A percentile compares a stretch with the other conserved stretches of the same genome.
These are phyloP conservation scores for Ceratocystis lukuohia DNA, from an alignment of 2,329 filamentous ascomycete genomes.

Conservation along the genomic window DNA sequence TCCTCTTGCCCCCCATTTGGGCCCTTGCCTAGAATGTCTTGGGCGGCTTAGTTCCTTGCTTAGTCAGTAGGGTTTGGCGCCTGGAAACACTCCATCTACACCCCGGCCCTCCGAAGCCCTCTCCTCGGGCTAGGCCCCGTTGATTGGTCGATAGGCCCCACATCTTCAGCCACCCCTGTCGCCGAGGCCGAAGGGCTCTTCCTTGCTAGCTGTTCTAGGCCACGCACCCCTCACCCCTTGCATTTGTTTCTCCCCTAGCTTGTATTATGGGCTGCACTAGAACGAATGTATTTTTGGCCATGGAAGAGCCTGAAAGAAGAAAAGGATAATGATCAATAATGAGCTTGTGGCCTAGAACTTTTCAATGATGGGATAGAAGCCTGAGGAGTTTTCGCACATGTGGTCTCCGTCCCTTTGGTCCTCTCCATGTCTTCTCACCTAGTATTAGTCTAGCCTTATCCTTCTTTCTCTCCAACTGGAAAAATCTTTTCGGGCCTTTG, in stretches of 20 bases:
- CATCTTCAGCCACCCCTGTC: neutral
- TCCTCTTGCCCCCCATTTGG: neutral
- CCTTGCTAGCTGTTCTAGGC: neutral
- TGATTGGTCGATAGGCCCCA: neutral
- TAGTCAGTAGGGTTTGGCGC: neutral
- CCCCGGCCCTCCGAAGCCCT: conserved; percentile 1
- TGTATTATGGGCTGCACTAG: neutral
- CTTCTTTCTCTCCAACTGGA: neutral
- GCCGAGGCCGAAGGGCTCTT: neutral
- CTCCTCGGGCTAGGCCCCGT: neutral
- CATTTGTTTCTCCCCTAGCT: conserved; percentile 1
- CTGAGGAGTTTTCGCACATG: too few species aligned
- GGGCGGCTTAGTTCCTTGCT: neutral
- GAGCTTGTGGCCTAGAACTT: neutral
- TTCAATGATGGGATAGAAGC: neutral
- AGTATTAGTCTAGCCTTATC: neutral
- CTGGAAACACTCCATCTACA: neutral
- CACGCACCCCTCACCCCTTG: neutral
- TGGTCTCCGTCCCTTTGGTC: too few species aligned
- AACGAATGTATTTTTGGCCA: neutral
- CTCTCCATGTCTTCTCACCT: neutral
- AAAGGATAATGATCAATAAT: neutral
- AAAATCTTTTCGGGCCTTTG: neutral
- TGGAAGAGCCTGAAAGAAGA: neutral
- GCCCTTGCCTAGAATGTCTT: neutral